A percentile compares a stretch with the other conserved stretches of the same genome.
Evolutionary conservation across 805 yeast genomes (phyloP).

Genomic region (Zygosaccharomyces pseudorouxii): DNA sequence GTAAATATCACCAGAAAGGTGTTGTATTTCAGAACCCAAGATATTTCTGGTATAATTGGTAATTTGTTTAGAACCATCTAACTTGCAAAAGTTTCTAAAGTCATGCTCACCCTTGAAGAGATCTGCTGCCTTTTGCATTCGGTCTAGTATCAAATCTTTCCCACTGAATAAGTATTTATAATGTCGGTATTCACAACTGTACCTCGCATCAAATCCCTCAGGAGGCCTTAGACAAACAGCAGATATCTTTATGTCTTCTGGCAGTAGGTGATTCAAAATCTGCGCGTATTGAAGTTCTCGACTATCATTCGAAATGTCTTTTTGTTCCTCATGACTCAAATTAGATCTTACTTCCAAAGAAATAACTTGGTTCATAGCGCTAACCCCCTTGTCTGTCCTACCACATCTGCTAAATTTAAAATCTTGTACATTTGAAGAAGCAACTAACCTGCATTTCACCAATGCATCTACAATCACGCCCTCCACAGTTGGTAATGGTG

Average conservation of each 20-base stretch:
- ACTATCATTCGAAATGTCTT: conserved; percentile 49
- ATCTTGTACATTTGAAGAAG: conserved; percentile 52
- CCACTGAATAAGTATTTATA: conserved; percentile 74
- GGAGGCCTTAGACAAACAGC: conserved; percentile 84
- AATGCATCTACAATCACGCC: conserved; percentile 68
- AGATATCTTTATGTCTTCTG: conserved; percentile 78
- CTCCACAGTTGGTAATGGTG: conserved; percentile 85
- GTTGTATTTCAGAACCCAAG: conserved; percentile 45
- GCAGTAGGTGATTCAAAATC: conserved; percentile 70
- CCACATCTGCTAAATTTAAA: conserved; percentile 88
- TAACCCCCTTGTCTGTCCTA: conserved; percentile 92
- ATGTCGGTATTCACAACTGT: conserved; percentile 82
- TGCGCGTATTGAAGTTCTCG: conserved; percentile 73
- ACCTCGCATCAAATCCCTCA: conserved; percentile 78
- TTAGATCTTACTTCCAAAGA: conserved; percentile 71
- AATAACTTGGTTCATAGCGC: conserved; percentile 94
- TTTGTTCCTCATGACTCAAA: conserved; percentile 58
- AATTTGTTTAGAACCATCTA: conserved; percentile 92
- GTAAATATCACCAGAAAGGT: conserved; percentile 42
- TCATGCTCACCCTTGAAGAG: conserved; percentile 68
- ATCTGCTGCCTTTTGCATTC: conserved; percentile 67
- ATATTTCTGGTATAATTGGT: conserved; percentile 69
- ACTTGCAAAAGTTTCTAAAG: conserved; percentile 88
- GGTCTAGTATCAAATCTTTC: conserved; percentile 52
- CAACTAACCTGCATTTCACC: conserved; percentile 59